Percentiles rank a stretch among this genome's conserved stretches.
Evolutionary conservation across 345 rosid genomes (phyloP).

Genomic region (Fremontodendron californicum): DNA sequence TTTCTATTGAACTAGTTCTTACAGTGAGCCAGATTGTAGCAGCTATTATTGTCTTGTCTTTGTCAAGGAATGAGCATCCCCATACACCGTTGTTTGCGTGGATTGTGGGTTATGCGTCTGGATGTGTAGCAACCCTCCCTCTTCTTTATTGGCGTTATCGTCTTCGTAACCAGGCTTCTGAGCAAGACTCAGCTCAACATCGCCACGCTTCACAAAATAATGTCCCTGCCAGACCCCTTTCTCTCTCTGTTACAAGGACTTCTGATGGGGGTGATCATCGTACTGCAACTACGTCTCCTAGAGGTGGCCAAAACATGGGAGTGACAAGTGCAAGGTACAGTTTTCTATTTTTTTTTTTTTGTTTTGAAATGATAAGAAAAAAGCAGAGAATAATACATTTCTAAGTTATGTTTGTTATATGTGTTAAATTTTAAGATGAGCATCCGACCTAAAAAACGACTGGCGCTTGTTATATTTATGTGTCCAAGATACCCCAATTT

Average conservation of each 20-base stretch:
- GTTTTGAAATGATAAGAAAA: not conserved
- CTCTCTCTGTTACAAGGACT: slow-evolving; percentile 62
- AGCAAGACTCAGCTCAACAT: slow-evolving; percentile 62
- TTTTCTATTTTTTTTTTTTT: slow-evolving; percentile 5
- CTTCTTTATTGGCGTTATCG: slow-evolving; percentile 87
- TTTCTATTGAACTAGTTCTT: slow-evolving; percentile 71
- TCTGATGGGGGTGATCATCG: slow-evolving; percentile 67
- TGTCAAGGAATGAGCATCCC: slow-evolving; percentile 77
- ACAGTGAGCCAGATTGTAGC: slow-evolving; percentile 90
- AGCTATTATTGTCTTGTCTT: slow-evolving; percentile 63
- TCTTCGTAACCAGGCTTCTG: slow-evolving; percentile 60
- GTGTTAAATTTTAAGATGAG: not conserved
- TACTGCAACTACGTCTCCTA: slow-evolving; percentile 39
- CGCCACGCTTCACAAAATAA: slow-evolving; percentile 60
- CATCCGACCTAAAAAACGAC: not conserved
- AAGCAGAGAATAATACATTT: not conserved
- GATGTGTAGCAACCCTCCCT: slow-evolving; percentile 87
- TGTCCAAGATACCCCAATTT: not conserved
- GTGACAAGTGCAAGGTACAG: slow-evolving; percentile 60
- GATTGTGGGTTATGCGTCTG: slow-evolving; percentile 91
- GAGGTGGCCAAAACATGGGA: slow-evolving; percentile 54
- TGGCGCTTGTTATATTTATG: not conserved
- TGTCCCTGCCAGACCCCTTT: slow-evolving; percentile 68
- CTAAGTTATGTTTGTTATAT: not conserved
- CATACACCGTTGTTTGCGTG: slow-evolving; percentile 73